These are phyloP conservation scores for Cladosporium oxysporum DNA, from an alignment of 2,329 filamentous ascomycete species.

Conservation along the genomic window DNA sequence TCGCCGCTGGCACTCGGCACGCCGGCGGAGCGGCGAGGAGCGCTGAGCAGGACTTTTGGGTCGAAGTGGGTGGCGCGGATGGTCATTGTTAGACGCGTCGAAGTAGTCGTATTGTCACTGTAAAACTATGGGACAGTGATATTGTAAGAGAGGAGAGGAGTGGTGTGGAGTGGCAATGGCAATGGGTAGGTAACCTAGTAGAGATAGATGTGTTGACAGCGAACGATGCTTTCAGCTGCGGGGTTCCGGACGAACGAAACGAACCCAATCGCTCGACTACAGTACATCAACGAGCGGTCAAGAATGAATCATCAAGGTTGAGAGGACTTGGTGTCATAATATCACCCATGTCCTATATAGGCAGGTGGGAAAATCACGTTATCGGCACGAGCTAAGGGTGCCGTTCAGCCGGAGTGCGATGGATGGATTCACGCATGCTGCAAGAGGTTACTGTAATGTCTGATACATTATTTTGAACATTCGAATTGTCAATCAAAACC, in stretches of 20 bases:
- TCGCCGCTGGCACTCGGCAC: conserved; percentile 69
- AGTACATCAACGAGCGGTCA: neutral
- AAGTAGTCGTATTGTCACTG: too few species aligned
- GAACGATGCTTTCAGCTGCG: neutral
- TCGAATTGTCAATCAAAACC: too few species aligned
- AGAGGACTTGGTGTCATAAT: neutral
- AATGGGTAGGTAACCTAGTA: neutral
- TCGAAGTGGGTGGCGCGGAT: conserved; percentile 71
- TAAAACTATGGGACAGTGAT: neutral
- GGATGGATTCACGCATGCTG: neutral
- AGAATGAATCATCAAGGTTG: neutral
- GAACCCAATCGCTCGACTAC: neutral
- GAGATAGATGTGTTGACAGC: neutral
- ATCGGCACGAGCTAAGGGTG: neutral
- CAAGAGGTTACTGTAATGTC: neutral
- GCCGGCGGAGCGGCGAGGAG: conserved; percentile 70
- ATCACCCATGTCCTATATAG: neutral
- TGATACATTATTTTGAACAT: too few species aligned
- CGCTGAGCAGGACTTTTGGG: conserved; percentile 73
- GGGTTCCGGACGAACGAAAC: neutral
- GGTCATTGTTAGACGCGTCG: conserved; percentile 56
- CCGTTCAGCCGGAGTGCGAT: neutral
- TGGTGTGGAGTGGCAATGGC: neutral
- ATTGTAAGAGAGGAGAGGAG: too few species aligned
- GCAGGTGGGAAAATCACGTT: neutral